These are phyloP conservation scores for Alternaria ethzedia DNA, from an alignment of 2,329 filamentous ascomycete genomes.

Conservation along the genomic window DNA sequence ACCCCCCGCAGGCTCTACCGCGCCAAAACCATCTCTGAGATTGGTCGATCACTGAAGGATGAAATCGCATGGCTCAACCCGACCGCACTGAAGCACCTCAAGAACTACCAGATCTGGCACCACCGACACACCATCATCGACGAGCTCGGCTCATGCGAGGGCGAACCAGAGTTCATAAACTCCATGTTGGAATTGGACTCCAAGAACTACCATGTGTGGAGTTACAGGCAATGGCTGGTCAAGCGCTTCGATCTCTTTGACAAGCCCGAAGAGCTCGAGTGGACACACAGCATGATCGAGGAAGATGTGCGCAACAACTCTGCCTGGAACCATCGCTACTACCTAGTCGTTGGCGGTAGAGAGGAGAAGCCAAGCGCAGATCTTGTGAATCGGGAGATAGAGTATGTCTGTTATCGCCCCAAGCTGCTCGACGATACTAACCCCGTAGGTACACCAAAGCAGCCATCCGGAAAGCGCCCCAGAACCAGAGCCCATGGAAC, in stretches of 20 bases:
- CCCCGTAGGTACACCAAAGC: conserved; percentile 62
- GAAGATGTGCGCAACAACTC: conserved; percentile 93
- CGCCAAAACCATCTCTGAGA: conserved; percentile 74
- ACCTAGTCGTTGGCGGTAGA: conserved; percentile 76
- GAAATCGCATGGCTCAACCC: conserved; percentile 88
- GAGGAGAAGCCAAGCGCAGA: conserved; percentile 54
- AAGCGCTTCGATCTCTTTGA: conserved; percentile 63
- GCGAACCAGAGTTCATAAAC: conserved; percentile 77
- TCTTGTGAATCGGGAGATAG: conserved; percentile 75
- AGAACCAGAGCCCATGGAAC: conserved; percentile 95
- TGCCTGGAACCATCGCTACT: conserved; percentile 97
- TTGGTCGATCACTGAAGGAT: conserved; percentile 68
- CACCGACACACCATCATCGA: conserved; percentile 65
- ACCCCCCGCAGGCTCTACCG: conserved; percentile 74
- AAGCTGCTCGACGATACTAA: conserved; percentile 25
- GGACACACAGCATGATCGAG: conserved; percentile 74
- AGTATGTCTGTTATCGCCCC: conserved; percentile 52
- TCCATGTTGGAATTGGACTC: conserved; percentile 83
- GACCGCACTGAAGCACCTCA: conserved; percentile 81
- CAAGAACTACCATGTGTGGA: conserved; percentile 99
- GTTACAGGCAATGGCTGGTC: conserved; percentile 83
- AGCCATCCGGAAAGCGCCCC: conserved; percentile 79
- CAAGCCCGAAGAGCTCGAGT: conserved; percentile 68
- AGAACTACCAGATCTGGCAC: conserved; percentile 99
- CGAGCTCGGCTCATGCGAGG: conserved; percentile 63